Evolutionary conservation across 2,329 filamentous ascomycete genomes (phyloP).

Genomic region (Rutstroemia sp.): DNA sequence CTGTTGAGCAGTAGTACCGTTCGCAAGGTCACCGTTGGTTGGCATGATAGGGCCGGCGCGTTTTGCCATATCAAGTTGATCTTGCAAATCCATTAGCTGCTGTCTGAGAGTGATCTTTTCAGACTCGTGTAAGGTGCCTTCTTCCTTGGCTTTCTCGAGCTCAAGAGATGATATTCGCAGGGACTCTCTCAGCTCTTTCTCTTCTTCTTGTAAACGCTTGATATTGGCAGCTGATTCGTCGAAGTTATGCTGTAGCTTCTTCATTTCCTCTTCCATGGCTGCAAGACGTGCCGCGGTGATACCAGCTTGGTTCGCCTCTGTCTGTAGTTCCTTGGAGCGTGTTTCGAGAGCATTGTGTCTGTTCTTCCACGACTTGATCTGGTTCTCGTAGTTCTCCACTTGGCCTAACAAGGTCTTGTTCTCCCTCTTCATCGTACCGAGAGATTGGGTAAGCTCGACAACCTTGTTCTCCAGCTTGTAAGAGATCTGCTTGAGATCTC

Average conservation of each 20-base stretch:
- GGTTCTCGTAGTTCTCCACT: constrained; percentile 90
- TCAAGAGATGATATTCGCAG: constrained; percentile 73
- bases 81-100: constrained; percentile 82
- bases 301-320: constrained; percentile 94
- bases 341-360: constrained; percentile 85
- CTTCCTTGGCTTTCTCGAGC: constrained; percentile 69
- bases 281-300: constrained; percentile 86
- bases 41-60: constrained; percentile 52
- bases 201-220: constrained; percentile 91
- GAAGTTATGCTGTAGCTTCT: constrained; percentile 79
- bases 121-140: constrained; percentile 68
- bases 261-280: constrained; percentile 93
- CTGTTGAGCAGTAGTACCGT: constrained; percentile 50
- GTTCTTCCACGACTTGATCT: constrained; percentile 93
- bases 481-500: constrained; percentile 97
- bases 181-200: constrained; percentile 75
- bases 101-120: constrained; percentile 82
- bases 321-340: constrained; percentile 87
- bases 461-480: constrained; percentile 99
- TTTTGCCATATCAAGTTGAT: constrained; percentile 84
- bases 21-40: constrained; percentile 60
- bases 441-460: constrained; percentile 88
- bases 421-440: constrained; percentile 87
- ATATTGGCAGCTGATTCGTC: constrained; percentile 86
- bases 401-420: constrained; percentile 86